phyloP scores from a whole-genome alignment of 805 yeast genomes.

The Nakazawaea siamensis region DNA sequence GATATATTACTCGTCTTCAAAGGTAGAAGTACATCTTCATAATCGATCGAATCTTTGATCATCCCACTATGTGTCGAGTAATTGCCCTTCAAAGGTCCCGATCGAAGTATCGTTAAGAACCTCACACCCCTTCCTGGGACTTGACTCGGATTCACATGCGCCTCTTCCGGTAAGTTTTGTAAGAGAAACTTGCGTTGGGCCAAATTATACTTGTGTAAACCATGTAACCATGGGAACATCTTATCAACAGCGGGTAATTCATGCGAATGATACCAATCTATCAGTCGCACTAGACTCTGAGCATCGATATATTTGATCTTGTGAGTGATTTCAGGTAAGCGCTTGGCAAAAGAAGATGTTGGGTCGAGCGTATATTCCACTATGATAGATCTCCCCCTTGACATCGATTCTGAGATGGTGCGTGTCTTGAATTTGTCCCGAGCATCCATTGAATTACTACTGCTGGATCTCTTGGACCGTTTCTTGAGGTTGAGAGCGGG shows the following conservation, averaged over 20 bases:
- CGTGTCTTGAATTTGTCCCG: conserved; percentile 9
- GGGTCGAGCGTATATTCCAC: conserved; percentile 1
- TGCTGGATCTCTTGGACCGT: conserved; percentile 9
- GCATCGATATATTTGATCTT: conserved; percentile 1
- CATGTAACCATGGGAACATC: conserved; percentile 91
- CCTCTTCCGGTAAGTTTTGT: conserved; percentile 3
- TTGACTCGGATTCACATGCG: conserved; percentile 12
- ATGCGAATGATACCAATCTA: conserved; percentile 7
- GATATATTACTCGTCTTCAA: conserved; percentile 20
- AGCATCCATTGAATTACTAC: conserved; percentile 6
- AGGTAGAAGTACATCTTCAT: conserved; percentile 45
- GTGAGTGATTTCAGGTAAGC: conserved; percentile 1
- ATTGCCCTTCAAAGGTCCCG: conserved; percentile 14
- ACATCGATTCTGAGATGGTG: conserved; percentile 1
- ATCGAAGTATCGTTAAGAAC: conserved; percentile 7
- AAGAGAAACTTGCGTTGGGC: conserved; percentile 41
- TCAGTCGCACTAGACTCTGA: not conserved
- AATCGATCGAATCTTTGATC: conserved; percentile 46
- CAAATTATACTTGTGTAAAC: conserved; percentile 49
- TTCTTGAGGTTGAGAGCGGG: conserved; percentile 5
- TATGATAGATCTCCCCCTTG: not conserved
- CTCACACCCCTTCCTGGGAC: conserved; percentile 10
- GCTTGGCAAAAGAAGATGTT: not conserved
- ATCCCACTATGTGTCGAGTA: conserved; percentile 28
- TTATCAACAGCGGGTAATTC: conserved; percentile 52